Evolutionary conservation across 1,284 basidiomycete genomes (phyloP).

Genomic region (Trichosporon sp.): DNA sequence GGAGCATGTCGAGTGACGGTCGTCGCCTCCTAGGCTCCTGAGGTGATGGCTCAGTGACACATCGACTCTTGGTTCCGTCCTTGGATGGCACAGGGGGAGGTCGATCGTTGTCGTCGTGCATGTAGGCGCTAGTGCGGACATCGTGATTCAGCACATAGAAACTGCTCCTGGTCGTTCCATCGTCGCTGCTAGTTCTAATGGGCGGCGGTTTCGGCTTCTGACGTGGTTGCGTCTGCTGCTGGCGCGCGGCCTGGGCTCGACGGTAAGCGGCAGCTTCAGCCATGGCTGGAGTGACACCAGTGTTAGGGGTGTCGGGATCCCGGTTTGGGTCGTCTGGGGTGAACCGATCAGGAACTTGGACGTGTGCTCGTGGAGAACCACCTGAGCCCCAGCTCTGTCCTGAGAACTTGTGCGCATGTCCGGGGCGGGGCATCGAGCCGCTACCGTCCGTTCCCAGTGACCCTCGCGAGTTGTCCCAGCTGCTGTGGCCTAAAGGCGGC

Average conservation of each 20-base stretch:
- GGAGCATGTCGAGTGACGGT: conserved; percentile 21
- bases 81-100: conserved; percentile 14
- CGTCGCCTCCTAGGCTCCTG: conserved; percentile 14
- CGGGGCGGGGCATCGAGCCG: conserved; percentile 3
- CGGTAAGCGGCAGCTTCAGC: conserved; percentile 17
- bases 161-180: conserved; percentile 1
- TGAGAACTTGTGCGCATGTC: conserved; percentile 16
- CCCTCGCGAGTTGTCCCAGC: conserved; percentile 16
- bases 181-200: neutral
- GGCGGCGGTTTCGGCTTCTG: conserved; percentile 15
- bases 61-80: conserved; percentile 1
- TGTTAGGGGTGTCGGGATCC: conserved; percentile 13
- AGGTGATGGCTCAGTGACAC: conserved; percentile 6
- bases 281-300: conserved; percentile 15
- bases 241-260: conserved; percentile 1
- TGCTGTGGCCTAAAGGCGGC: neutral
- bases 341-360: conserved; percentile 16
- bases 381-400: conserved; percentile 16
- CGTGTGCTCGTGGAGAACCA: conserved; percentile 15
- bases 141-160: conserved; percentile 12
- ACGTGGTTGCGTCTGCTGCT: neutral
- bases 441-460: conserved; percentile 3
- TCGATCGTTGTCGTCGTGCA: conserved; percentile 17
- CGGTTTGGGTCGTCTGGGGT: conserved; percentile 4
- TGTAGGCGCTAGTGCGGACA: conserved; percentile 5